Evolutionary conservation across 2,329 filamentous ascomycete genomes (phyloP).

Genomic region (Westerdykella sp.): DNA sequence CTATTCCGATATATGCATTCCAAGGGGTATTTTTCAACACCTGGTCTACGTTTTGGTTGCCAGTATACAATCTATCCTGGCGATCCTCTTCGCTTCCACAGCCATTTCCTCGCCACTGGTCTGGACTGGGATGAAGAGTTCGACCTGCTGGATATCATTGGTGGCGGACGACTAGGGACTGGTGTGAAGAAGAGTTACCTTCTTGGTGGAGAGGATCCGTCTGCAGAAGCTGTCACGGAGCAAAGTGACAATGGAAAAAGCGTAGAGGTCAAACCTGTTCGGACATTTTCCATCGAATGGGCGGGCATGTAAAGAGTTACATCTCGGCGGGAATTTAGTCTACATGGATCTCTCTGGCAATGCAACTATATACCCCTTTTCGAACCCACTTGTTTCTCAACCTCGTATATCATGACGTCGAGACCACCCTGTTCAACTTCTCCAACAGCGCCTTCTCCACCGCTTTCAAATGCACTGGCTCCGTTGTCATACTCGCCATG

Average conservation of each 20-base stretch:
- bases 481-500: conserved; percentile 47
- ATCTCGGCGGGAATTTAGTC: not conserved
- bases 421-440: conserved; percentile 6
- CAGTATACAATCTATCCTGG: conserved; percentile 93
- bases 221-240: conserved; percentile 25
- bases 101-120: conserved; percentile 83
- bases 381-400: no score
- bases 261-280: conserved; percentile 43
- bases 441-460: conserved; percentile 18
- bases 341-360: not conserved
- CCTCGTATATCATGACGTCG: no score
- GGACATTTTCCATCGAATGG: conserved; percentile 87
- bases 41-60: conserved; percentile 88
- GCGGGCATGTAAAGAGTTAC: conserved; percentile 66
- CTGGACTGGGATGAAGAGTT: conserved; percentile 85
- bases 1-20: conserved; percentile 76
- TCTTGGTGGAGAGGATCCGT: conserved; percentile 59
- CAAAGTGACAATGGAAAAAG: conserved; percentile 11
- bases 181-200: conserved; percentile 95
- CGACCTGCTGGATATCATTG: conserved; percentile 75
- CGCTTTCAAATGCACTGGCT: conserved; percentile 8
- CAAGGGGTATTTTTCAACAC: conserved; percentile 78
- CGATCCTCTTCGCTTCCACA: conserved; percentile 90
- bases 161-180: conserved; percentile 80
- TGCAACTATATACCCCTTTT: no score